Conservation (phyloP, 1,284 basidiomycete species). For the Golubevia pallescens region DNA sequence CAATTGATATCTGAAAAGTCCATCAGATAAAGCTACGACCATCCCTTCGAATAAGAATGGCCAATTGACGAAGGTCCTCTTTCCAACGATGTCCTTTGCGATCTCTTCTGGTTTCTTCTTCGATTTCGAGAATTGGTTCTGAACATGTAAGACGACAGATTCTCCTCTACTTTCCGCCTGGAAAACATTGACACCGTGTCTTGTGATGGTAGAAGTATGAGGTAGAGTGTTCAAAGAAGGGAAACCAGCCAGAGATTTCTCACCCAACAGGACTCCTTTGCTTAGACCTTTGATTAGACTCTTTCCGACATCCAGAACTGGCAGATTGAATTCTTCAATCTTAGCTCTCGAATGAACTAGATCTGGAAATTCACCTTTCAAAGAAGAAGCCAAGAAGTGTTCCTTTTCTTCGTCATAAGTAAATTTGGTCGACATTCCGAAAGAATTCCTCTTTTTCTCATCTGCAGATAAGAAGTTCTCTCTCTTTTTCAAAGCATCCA, state of each 20-base stretch:
- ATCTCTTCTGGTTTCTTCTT: slow-evolving; percentile 73
- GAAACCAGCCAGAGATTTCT: slow-evolving; percentile 89
- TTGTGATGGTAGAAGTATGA: slow-evolving; percentile 76
- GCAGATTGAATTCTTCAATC: slow-evolving; percentile 82
- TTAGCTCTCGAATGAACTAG: slow-evolving; percentile 80
- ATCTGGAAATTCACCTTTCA: slow-evolving; percentile 92
- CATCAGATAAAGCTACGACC: slow-evolving; percentile 85
- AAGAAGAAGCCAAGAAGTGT: slow-evolving; percentile 82
- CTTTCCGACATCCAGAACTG: slow-evolving; percentile 80
- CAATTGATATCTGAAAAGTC: slow-evolving; percentile 77
- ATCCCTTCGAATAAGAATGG: slow-evolving; percentile 92
- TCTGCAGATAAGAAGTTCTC: slow-evolving; percentile 80
- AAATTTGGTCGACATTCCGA: slow-evolving; percentile 82
- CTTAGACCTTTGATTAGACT: slow-evolving; percentile 85
- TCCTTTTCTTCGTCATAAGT: slow-evolving; percentile 70
- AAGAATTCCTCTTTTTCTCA: slow-evolving; percentile 79
- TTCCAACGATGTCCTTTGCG: slow-evolving; percentile 77
- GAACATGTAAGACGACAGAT: slow-evolving; percentile 86
- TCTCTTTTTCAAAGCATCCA: slow-evolving; percentile 80
- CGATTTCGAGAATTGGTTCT: slow-evolving; percentile 75
- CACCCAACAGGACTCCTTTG: slow-evolving; percentile 86
- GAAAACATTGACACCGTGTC: slow-evolving; percentile 92
- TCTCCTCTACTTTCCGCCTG: slow-evolving; percentile 87
- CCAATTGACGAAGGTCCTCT: slow-evolving; percentile 84
- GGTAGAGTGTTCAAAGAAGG: slow-evolving; percentile 90